Percentiles rank a stretch among this genome's conserved stretches.
These are phyloP conservation scores for Coemansia sp. DNA, from an alignment of 192 early-diverging fungal genomes.

Conservation along the genomic window DNA sequence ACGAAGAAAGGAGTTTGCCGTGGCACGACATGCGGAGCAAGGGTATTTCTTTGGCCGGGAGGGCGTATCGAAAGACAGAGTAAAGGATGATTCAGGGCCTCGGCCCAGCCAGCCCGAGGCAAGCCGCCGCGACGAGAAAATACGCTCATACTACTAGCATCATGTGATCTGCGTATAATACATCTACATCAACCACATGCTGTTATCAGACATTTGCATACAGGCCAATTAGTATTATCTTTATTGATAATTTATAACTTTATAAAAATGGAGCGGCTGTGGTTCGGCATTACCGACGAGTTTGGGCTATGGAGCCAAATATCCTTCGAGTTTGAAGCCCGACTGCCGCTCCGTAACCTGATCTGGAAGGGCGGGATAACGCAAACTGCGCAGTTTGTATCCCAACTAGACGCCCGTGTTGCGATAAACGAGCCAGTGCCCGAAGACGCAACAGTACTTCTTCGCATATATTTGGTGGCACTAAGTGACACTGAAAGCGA, in stretches of 20 bases:
- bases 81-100: not conserved
- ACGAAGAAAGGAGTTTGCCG: slow-evolving; percentile 6
- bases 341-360: slow-evolving; percentile 80
- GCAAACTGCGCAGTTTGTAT: slow-evolving; percentile 61
- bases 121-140: slow-evolving; percentile 47
- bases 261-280: slow-evolving; percentile 23
- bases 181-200: not conserved
- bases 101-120: slow-evolving; percentile 1
- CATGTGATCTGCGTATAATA: slow-evolving; percentile 8
- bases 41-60: slow-evolving; percentile 14
- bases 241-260: not conserved
- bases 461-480: slow-evolving; percentile 33
- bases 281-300: slow-evolving; percentile 31
- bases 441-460: not conserved
- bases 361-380: slow-evolving; percentile 73
- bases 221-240: not conserved
- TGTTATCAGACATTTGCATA: too few relatives aligned
- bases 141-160: slow-evolving; percentile 46
- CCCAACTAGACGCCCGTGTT: slow-evolving; percentile 40
- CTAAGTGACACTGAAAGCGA: slow-evolving; percentile 30
- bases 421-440: slow-evolving; percentile 7
- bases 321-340: slow-evolving; percentile 60
- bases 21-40: slow-evolving; percentile 31
- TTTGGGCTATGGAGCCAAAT: slow-evolving; percentile 60
- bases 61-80: not conserved